Conservation (phyloP, 1,139 yeast species). For the Lizanozyma gosingica region DNA sequence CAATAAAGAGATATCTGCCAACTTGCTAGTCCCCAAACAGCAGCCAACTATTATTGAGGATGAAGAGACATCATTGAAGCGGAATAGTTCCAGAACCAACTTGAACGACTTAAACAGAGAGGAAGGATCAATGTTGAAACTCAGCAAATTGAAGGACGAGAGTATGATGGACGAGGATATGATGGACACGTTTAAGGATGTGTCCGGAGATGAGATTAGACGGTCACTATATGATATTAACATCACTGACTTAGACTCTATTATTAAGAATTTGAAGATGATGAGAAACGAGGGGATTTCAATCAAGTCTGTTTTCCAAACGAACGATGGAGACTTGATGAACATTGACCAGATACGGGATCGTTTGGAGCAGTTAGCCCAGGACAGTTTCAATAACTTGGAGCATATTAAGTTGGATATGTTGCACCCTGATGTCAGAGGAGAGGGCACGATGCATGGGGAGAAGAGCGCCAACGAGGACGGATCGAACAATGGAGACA, state of each 20-base stretch:
- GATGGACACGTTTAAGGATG: constrained; percentile 9
- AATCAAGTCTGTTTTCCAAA: constrained; percentile 21
- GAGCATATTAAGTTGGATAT: background rate
- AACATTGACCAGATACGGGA: constrained; percentile 6
- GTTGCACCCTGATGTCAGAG: background rate
- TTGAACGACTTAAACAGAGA: constrained; percentile 28
- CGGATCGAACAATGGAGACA: constrained; percentile 5
- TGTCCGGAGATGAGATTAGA: constrained; percentile 37
- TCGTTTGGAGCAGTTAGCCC: background rate
- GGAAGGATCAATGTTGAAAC: constrained; percentile 35
- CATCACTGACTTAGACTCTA: constrained; percentile 29
- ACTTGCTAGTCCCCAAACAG: background rate
- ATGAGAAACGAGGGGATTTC: constrained; percentile 27
- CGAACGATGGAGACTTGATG: constrained; percentile 9
- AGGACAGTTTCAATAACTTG: background rate
- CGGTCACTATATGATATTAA: constrained; percentile 17
- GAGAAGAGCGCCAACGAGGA: background rate
- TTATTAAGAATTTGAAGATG: constrained; percentile 23
- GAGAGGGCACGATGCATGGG: background rate
- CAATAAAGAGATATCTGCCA: background rate
- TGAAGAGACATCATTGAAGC: background rate
- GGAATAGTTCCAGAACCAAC: constrained; percentile 22
- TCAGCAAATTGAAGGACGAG: constrained; percentile 3
- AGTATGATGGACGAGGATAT: constrained; percentile 3
- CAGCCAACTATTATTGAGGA: background rate